Conservation (phyloP, 306 rosid species). For the Quillaja saponaria region DNA sequence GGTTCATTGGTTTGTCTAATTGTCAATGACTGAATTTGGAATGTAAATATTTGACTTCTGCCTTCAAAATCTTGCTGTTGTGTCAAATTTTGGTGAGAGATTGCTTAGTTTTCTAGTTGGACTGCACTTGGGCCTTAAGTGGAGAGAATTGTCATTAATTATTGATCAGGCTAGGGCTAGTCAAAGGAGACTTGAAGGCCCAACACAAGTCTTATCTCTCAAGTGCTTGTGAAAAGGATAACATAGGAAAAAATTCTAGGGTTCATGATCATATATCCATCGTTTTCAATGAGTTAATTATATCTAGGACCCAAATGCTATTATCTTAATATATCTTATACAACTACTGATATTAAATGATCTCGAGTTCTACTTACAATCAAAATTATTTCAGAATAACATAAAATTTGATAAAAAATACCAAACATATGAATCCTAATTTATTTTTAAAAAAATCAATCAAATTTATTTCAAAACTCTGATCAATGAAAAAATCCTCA, state of each 20-base stretch:
- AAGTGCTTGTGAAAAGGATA: slow-evolving; percentile 4
- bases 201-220: neutral
- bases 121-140: neutral
- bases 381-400: too few species aligned
- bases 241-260: neutral
- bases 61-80: neutral
- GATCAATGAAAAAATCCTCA: too few species aligned
- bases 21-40: slow-evolving; percentile 16
- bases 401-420: too few species aligned
- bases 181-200: neutral
- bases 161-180: too few species aligned
- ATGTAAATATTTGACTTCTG: neutral
- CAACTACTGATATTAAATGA: too few species aligned
- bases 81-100: too few species aligned
- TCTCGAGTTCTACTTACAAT: too few species aligned
- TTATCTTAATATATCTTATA: too few species aligned
- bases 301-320: slow-evolving; percentile 11
- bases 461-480: too few species aligned
- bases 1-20: slow-evolving; percentile 8
- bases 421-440: too few species aligned
- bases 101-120: neutral
- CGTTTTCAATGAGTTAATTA: slow-evolving; percentile 6
- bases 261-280: slow-evolving; percentile 9
- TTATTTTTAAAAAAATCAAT: too few species aligned
- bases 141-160: too few species aligned